Base-by-base conservation (phyloP, 2,329 filamentous ascomycete species). In the Pyrenophora teres region DNA sequence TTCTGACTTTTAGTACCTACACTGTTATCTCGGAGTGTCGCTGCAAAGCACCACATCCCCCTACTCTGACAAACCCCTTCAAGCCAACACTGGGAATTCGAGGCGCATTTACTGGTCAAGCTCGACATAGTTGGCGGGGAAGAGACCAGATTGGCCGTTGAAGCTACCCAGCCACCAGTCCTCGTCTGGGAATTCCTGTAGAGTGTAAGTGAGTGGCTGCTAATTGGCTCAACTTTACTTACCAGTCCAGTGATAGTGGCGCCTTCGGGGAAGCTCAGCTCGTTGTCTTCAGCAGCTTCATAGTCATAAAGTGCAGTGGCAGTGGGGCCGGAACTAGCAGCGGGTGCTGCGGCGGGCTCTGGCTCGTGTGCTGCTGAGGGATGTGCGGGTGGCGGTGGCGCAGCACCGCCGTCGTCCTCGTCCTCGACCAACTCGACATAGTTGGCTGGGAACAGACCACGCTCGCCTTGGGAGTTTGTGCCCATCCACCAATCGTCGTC, bases 401-500 rank as follows among this genome's bases (percentile, higher is more conserved):
- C 74, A 63, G 55, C 72, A 49, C 66, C 63, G 25, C 56, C 72
- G 33, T 54, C 72, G 35, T 62, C 69, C 31, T 71, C 74, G n/a
- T 72, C 87, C 33, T 88, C 87, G 31, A 94, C 80, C 18, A 96
- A 74, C 73, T 96, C 92, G 46, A 99, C 93, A 62, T 99, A 99
- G 80, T 97, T 97, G 78, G 90, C 94, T 4, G 94, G 94, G 81
- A 99, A 97, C 31, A 99, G 81, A 40, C 94, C 94, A 52, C 81
- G 87, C 74, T 97, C 91, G 64, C 94, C 94, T 56, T 80, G 81
- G 18, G 82, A 78, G 77, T 97, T 99, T 61, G 88, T 90, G 37
- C 95, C 94, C 83, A 96, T 89, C 94, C 94, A 99, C 94, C 94
- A 99, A 71, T 99, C 93, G 44, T 95, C 89, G 64, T 97, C 94